Percentiles rank a stretch among this genome's conserved stretches.
These are phyloP conservation scores for Metschnikowia peoriensis DNA, from an alignment of 805 yeast species.

Conservation along the genomic window DNA sequence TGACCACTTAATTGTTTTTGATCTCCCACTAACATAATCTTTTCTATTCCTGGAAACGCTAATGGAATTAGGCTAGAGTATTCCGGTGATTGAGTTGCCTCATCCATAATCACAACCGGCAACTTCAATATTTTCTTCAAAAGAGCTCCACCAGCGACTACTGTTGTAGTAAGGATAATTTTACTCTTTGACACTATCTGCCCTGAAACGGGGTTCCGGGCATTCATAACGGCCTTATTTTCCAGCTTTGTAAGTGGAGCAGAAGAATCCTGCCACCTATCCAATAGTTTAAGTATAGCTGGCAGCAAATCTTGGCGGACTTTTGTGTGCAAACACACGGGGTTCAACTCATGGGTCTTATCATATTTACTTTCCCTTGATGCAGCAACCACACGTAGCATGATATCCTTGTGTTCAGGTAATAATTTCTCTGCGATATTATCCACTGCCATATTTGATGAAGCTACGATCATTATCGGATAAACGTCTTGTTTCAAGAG, in stretches of 20 bases:
- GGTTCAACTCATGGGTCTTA: not conserved
- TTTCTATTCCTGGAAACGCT: constrained; percentile 81
- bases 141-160: constrained; percentile 80
- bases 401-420: constrained; percentile 74
- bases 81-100: constrained; percentile 90
- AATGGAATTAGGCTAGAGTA: constrained; percentile 86
- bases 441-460: constrained; percentile 92
- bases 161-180: constrained; percentile 87
- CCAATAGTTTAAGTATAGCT: not conserved
- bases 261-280: not conserved
- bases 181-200: constrained; percentile 57
- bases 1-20: constrained; percentile 87
- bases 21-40: constrained; percentile 88
- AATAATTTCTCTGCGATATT: constrained; percentile 82
- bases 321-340: not conserved
- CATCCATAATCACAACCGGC: constrained; percentile 74
- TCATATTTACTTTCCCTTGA: not conserved
- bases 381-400: constrained; percentile 20
- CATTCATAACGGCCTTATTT: constrained; percentile 39
- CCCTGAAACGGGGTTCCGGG: not conserved
- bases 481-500: constrained; percentile 57
- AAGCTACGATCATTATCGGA: constrained; percentile 83
- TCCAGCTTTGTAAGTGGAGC: constrained; percentile 10
- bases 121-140: constrained; percentile 51
- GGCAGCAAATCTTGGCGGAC: not conserved